Conservation (phyloP, 176 grass and related monocot species). For the Oryza rufipogon region DNA sequence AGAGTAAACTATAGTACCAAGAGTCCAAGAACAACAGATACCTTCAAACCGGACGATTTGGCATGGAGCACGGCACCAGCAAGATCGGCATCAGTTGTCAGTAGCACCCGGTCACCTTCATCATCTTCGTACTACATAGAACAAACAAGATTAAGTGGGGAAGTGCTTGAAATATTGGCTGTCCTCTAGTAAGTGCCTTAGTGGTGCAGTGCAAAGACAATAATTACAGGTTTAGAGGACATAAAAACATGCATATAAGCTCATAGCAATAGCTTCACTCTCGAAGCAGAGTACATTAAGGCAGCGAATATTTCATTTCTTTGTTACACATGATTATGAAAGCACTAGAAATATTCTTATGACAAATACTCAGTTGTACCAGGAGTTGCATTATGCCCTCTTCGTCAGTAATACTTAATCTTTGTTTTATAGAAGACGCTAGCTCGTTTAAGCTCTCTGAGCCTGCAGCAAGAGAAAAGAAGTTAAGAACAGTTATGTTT, state of each 20-base stretch:
- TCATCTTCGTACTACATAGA: constrained; percentile 91
- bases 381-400: constrained; percentile 71
- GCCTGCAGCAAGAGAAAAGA: constrained; percentile 47
- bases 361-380: constrained; percentile 54
- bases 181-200: background rate
- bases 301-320: constrained; percentile 16
- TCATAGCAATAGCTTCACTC: background rate
- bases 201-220: constrained; percentile 4
- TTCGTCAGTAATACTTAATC: constrained; percentile 62
- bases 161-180: background rate
- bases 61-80: constrained; percentile 71
- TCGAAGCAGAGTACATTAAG: constrained; percentile 9
- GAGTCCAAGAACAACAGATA: constrained; percentile 40
- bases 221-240: constrained; percentile 14
- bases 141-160: constrained; percentile 33
- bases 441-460: constrained; percentile 73
- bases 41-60: constrained; percentile 88
- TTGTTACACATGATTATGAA: constrained; percentile 21
- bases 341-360: constrained; percentile 1
- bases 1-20: background rate
- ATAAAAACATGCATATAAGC: constrained; percentile 14
- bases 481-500: constrained; percentile 36
- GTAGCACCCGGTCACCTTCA: constrained; percentile 83
- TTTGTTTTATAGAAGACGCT: constrained; percentile 60
- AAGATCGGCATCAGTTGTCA: constrained; percentile 81